These are phyloP conservation scores for Diutina catenulata DNA, from an alignment of 1,139 yeast genomes.

Conservation along the genomic window DNA sequence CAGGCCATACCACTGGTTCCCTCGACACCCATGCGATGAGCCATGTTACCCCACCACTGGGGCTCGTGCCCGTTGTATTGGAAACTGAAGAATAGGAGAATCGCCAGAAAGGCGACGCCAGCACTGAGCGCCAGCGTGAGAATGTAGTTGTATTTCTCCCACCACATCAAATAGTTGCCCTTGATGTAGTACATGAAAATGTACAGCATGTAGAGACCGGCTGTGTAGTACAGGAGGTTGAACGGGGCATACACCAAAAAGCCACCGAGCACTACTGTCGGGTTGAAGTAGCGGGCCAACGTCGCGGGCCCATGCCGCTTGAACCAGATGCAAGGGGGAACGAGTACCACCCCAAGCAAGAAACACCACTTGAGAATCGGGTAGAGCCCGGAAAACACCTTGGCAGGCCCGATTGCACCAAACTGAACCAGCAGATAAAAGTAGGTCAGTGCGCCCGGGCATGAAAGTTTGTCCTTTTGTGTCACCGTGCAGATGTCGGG, in stretches of 20 bases:
- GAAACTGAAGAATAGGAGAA: slow-evolving; percentile 10
- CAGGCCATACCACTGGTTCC: slow-evolving; percentile 15
- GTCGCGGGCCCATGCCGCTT: slow-evolving; percentile 9
- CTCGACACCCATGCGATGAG: slow-evolving; percentile 9
- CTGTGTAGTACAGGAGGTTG: slow-evolving; percentile 11
- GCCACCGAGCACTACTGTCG: slow-evolving; percentile 10
- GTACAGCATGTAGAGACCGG: slow-evolving; percentile 11
- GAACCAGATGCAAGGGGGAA: slow-evolving; percentile 9
- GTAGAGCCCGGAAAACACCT: slow-evolving; percentile 11
- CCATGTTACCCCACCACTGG: slow-evolving; percentile 11
- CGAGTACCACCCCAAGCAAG: slow-evolving; percentile 10
- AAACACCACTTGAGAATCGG: slow-evolving; percentile 11
- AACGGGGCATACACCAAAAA: slow-evolving; percentile 10
- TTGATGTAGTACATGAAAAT: slow-evolving; percentile 10
- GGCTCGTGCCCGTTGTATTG: slow-evolving; percentile 8
- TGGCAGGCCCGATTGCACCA: slow-evolving; percentile 11
- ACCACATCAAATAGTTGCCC: slow-evolving; percentile 9
- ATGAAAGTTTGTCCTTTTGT: slow-evolving; percentile 9
- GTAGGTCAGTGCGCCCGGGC: slow-evolving; percentile 12
- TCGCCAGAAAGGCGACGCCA: slow-evolving; percentile 11
- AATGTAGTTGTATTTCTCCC: slow-evolving; percentile 12
- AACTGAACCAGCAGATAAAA: slow-evolving; percentile 11
- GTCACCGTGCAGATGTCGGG: slow-evolving; percentile 10
- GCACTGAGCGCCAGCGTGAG: slow-evolving; percentile 11
- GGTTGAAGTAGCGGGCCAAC: slow-evolving; percentile 10